phyloP scores from a whole-genome alignment of 1,284 basidiomycete species.

The Mycosarcoma mackinlayi region DNA sequence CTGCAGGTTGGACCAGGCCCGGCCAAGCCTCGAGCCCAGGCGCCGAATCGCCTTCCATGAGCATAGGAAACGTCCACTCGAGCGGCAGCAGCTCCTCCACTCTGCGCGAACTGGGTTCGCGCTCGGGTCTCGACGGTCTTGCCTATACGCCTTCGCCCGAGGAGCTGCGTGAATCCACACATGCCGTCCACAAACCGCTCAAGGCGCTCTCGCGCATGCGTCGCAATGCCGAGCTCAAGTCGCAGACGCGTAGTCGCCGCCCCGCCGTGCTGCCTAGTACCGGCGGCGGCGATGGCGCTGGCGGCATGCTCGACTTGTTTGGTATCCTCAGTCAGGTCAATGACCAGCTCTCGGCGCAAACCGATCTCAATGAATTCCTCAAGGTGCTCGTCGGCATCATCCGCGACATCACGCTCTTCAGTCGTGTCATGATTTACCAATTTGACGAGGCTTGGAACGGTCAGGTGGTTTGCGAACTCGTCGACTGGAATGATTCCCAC shows the following conservation, averaged over 20 bases:
- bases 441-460: constrained; percentile 77
- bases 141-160: constrained; percentile 53
- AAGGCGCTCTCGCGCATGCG: constrained; percentile 76
- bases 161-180: constrained; percentile 80
- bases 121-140: constrained; percentile 49
- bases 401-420: constrained; percentile 74
- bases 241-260: constrained; percentile 26
- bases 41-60: constrained; percentile 31
- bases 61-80: constrained; percentile 42
- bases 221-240: constrained; percentile 37
- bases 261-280: constrained; percentile 30
- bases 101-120: constrained; percentile 9
- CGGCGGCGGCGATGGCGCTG: constrained; percentile 32
- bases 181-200: constrained; percentile 78
- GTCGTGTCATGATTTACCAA: constrained; percentile 86
- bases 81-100: constrained; percentile 35
- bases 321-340: constrained; percentile 82
- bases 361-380: constrained; percentile 79
- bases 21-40: constrained; percentile 3
- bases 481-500: constrained; percentile 83
- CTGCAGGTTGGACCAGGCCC: constrained; percentile 12
- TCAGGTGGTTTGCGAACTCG: constrained; percentile 83
- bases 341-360: constrained; percentile 80
- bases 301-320: constrained; percentile 62
- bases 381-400: constrained; percentile 83